Evolutionary conservation across 495 filamentous ascomycete genomes (phyloP).

Genomic region (Penicillium alfredii): DNA sequence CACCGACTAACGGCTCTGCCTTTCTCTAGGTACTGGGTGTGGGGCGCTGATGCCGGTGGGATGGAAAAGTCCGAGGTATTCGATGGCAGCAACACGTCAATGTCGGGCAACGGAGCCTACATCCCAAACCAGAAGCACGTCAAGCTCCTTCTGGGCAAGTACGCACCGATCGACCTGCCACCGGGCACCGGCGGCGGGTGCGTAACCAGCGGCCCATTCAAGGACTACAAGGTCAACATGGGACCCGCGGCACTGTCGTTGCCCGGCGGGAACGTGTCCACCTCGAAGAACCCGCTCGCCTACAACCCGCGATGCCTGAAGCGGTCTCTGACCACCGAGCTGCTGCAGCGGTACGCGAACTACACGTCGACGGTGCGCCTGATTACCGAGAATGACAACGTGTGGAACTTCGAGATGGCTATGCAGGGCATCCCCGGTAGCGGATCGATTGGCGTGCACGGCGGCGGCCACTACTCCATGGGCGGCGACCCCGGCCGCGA

Average conservation of each 20-base stretch:
- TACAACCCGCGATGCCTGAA: conserved; percentile 62
- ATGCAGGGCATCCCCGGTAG: conserved; percentile 47
- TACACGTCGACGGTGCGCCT: conserved; percentile 42
- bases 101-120: conserved; percentile 56
- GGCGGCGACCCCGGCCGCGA: conserved; percentile 58
- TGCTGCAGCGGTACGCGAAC: conserved; percentile 44
- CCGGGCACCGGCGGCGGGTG: conserved; percentile 60
- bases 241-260: conserved; percentile 42
- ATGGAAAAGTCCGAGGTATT: conserved; percentile 57
- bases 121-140: conserved; percentile 31
- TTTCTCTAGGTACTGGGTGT: conserved; percentile 77
- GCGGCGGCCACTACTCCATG: conserved; percentile 58
- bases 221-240: conserved; percentile 41
- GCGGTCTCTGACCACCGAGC: conserved; percentile 53
- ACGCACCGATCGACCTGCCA: conserved; percentile 28
- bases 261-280: conserved; percentile 15
- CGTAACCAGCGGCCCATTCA: conserved; percentile 55
- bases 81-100: conserved; percentile 53
- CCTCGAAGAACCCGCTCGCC: conserved; percentile 19
- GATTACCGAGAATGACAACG: conserved; percentile 37
- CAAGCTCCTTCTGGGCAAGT: conserved; percentile 9
- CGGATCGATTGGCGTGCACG: conserved; percentile 51
- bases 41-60: conserved; percentile 44
- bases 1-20: too few relatives aligned
- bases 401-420: conserved; percentile 47